These are phyloP conservation scores for Plicaturopsis crispa DNA, from an alignment of 768 basidiomycete species.

Conservation along the genomic window DNA sequence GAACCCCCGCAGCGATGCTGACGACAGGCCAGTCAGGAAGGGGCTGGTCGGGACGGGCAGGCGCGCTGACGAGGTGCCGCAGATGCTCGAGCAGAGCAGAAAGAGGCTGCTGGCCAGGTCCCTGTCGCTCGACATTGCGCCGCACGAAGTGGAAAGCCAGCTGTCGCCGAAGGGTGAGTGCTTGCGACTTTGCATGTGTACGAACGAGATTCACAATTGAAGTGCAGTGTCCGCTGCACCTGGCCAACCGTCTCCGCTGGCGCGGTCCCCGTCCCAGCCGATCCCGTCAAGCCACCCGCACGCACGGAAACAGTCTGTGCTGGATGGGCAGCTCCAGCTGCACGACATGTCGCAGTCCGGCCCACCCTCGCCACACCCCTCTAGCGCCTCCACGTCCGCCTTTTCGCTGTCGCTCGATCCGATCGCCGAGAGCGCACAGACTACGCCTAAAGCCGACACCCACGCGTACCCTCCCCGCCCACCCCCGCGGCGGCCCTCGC, in stretches of 20 bases:
- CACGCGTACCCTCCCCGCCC: slow-evolving; percentile 28
- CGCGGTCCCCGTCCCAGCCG: slow-evolving; percentile 43
- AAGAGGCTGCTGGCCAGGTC: slow-evolving; percentile 53
- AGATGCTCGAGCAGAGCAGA: slow-evolving; percentile 44
- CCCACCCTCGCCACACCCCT: slow-evolving; percentile 18
- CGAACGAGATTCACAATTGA: no score
- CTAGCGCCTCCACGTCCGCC: slow-evolving; percentile 31
- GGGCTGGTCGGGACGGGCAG: slow-evolving; percentile 48
- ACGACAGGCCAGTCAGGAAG: slow-evolving; percentile 33
- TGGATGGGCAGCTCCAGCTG: slow-evolving; percentile 39
- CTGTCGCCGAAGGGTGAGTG: no score
- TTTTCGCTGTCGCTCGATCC: slow-evolving; percentile 42
- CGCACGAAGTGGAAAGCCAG: slow-evolving; percentile 17
- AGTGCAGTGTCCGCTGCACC: no score
- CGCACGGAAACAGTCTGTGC: slow-evolving; percentile 65
- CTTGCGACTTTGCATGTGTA: no score
- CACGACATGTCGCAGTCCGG: slow-evolving; percentile 17
- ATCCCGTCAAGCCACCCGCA: slow-evolving; percentile 64
- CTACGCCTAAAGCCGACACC: slow-evolving; percentile 16
- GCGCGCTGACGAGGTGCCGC: slow-evolving; percentile 31
- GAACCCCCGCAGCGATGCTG: slow-evolving; percentile 14
- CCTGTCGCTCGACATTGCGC: slow-evolving; percentile 54
- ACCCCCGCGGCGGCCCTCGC: slow-evolving; percentile 25
- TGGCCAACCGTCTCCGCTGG: slow-evolving; percentile 34
- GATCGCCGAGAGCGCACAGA: slow-evolving; percentile 28